Conservation (phyloP, 2,329 filamentous ascomycete species). For the Mycosphaerella sp. region DNA sequence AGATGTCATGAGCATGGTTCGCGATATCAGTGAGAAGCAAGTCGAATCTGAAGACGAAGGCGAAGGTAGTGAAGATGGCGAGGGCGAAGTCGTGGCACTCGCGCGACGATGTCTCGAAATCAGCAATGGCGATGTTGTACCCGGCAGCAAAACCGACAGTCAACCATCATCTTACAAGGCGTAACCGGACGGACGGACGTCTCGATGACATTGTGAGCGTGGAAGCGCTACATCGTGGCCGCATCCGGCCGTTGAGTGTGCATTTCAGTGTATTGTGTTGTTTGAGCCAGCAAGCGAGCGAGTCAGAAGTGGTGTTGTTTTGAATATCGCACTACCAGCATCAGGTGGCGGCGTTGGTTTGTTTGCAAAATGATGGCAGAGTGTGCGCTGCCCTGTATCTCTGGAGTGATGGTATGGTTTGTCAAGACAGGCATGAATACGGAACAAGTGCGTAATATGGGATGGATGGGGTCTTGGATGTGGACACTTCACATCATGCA, state of each 20-base stretch:
- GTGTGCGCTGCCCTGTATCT: neutral
- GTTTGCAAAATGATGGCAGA: neutral
- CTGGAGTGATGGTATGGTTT: neutral
- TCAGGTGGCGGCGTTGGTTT: neutral
- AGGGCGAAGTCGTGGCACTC: slow-evolving; percentile 86
- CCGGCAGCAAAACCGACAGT: slow-evolving; percentile 18
- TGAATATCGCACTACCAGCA: slow-evolving; percentile 16
- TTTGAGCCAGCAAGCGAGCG: slow-evolving; percentile 21
- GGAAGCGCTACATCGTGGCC: neutral
- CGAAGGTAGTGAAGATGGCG: slow-evolving; percentile 85
- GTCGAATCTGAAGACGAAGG: slow-evolving; percentile 75
- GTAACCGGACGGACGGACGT: neutral
- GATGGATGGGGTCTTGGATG: neutral
- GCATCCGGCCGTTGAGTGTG: neutral
- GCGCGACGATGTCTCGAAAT: slow-evolving; percentile 80
- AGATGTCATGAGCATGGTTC: slow-evolving; percentile 87
- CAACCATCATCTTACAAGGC: slow-evolving; percentile 21
- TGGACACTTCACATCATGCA: neutral
- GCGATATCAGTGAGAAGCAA: slow-evolving; percentile 80
- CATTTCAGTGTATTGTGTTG: slow-evolving; percentile 11
- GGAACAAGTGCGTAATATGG: neutral
- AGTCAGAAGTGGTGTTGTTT: neutral
- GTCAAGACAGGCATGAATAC: neutral
- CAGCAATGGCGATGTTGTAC: slow-evolving; percentile 20
- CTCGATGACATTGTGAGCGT: too few relatives aligned